Evolutionary conservation across 202 grass and related monocot species (phyloP).

Genomic region (Digitaria exilis): DNA sequence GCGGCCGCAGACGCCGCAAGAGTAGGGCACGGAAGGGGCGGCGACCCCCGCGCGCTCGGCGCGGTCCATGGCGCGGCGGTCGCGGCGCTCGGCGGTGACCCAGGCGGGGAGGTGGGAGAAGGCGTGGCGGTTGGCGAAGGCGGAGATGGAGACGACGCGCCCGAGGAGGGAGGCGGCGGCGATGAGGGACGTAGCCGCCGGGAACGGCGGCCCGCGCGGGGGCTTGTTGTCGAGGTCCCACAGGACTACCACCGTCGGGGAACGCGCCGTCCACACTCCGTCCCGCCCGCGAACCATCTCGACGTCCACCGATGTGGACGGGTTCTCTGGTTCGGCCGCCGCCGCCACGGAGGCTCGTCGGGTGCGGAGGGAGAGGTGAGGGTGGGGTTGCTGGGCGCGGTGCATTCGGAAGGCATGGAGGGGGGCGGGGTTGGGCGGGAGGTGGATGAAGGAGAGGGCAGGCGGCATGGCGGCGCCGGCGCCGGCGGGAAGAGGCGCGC

Average conservation of each 20-base stretch:
- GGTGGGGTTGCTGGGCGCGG: background rate
- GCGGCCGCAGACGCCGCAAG: conserved; percentile 81
- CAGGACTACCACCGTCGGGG: conserved; percentile 73
- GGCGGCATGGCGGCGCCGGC: conserved; percentile 45
- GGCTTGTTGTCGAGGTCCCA: conserved; percentile 99
- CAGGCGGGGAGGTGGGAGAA: conserved; percentile 80
- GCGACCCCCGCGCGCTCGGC: conserved; percentile 66
- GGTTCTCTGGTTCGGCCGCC: conserved; percentile 25
- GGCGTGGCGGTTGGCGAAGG: conserved; percentile 89
- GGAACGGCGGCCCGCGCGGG: conserved; percentile 78
- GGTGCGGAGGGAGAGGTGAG: background rate
- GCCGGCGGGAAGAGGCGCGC: background rate
- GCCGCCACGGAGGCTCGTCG: background rate
- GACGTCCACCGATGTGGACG: conserved; percentile 43
- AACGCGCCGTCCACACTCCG: conserved; percentile 77
- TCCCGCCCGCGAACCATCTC: conserved; percentile 82
- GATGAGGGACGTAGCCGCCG: conserved; percentile 66
- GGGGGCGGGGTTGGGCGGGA: conserved; percentile 12
- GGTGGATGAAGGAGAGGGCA: conserved; percentile 48
- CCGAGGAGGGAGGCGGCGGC: conserved; percentile 69
- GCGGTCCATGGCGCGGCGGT: conserved; percentile 60
- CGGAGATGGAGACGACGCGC: conserved; percentile 73
- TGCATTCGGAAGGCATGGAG: conserved; percentile 21
- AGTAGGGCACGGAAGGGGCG: conserved; percentile 60
- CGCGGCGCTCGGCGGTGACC: conserved; percentile 67